These are phyloP conservation scores for Panicum miliaceum DNA, from an alignment of 176 grass and related monocot species.

Conservation along the genomic window DNA sequence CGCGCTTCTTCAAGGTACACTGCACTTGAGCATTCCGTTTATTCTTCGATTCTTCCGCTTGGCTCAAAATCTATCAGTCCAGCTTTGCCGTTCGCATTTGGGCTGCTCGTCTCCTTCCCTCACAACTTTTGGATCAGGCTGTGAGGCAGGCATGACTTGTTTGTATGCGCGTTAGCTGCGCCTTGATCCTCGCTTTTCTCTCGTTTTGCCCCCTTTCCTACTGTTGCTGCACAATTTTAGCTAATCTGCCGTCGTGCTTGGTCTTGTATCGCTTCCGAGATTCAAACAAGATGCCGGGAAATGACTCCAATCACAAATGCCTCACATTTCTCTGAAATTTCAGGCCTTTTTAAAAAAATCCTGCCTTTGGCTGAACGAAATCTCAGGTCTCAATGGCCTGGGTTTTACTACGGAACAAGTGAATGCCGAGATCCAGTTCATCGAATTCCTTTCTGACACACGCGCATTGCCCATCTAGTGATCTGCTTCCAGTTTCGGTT, in stretches of 20 bases:
- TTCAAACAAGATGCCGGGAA: background rate
- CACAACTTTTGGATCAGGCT: background rate
- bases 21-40: background rate
- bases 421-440: background rate
- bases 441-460: background rate
- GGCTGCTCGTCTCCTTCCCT: background rate
- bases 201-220: background rate
- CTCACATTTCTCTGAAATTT: background rate
- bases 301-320: background rate
- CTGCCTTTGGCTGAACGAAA: background rate
- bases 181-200: background rate
- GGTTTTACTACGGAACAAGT: background rate
- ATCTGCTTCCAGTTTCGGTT: background rate
- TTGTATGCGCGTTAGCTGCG: background rate
- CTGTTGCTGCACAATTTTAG: background rate
- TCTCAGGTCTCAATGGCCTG: background rate
- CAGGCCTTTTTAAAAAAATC: background rate
- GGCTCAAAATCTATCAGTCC: background rate
- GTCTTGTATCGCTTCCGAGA: background rate
- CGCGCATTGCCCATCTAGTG: background rate
- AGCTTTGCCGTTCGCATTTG: background rate
- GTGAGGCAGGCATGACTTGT: background rate
- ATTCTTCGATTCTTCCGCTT: background rate
- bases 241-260: background rate
- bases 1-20: conserved; percentile 5